phyloP scores from a whole-genome alignment of 768 basidiomycete species.

The Leccinum variicolor region DNA sequence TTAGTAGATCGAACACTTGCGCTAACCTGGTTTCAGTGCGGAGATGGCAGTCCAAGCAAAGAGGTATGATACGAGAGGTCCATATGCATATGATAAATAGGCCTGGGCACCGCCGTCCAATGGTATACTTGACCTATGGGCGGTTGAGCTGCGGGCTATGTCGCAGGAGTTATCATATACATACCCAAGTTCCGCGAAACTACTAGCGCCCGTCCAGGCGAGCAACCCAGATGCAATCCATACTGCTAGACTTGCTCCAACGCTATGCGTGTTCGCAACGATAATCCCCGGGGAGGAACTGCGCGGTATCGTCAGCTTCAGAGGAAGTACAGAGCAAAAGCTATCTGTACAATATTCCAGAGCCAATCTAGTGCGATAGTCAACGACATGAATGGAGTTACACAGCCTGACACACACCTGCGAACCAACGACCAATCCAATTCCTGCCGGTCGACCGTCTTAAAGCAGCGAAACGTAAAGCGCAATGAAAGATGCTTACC shows the following conservation, averaged over 20 bases:
- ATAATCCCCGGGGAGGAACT: constrained; percentile 94
- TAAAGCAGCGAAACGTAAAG: neutral
- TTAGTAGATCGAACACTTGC: neutral
- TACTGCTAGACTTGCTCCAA: constrained; percentile 83
- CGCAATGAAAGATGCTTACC: constrained; percentile 43
- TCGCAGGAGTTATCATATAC: constrained; percentile 22
- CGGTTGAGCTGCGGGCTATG: neutral
- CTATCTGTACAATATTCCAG: constrained; percentile 83
- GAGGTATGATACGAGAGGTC: constrained; percentile 81
- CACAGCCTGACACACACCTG: constrained; percentile 46
- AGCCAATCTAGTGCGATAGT: constrained; percentile 61
- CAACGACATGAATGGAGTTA: constrained; percentile 1
- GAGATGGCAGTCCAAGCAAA: constrained; percentile 96
- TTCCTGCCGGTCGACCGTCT: constrained; percentile 44
- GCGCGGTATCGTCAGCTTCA: constrained; percentile 1
- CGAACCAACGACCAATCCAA: constrained; percentile 78
- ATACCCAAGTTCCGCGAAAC: constrained; percentile 88
- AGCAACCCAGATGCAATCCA: constrained; percentile 84
- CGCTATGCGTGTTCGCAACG: constrained; percentile 82
- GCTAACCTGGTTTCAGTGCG: constrained; percentile 75
- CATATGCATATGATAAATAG: constrained; percentile 87
- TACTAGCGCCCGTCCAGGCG: constrained; percentile 95
- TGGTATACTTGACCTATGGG: constrained; percentile 31
- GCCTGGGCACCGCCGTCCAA: constrained; percentile 60
- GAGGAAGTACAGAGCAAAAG: neutral